A percentile compares a stretch with the other conserved stretches of the same genome.
Conservation (phyloP, 2,329 filamentous ascomycete genomes). For the Gaeumannomyces sp. region DNA sequence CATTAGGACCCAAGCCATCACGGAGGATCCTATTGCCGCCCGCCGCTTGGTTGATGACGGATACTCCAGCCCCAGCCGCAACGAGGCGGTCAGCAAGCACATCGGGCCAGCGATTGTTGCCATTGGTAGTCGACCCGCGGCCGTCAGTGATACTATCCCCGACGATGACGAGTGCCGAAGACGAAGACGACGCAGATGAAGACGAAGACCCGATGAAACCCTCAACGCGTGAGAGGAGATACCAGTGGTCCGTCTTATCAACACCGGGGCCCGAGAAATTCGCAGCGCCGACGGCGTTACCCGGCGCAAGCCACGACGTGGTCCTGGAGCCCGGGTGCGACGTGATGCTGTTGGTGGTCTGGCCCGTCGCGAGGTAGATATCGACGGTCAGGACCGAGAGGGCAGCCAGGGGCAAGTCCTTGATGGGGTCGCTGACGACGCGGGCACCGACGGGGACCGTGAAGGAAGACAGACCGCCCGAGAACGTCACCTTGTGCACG, state of each 20-base stretch:
- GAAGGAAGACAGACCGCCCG: constrained; percentile 38
- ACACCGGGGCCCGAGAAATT: constrained; percentile 14
- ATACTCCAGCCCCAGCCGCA: constrained; percentile 32
- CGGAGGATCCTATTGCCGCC: constrained; percentile 61
- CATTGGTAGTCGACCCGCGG: constrained; percentile 52
- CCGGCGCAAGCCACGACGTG: constrained; percentile 35
- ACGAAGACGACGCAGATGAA: constrained; percentile 50
- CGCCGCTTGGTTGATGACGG: constrained; percentile 58
- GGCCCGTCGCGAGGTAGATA: constrained; percentile 52
- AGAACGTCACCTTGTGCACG: constrained; percentile 48
- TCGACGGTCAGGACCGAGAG: constrained; percentile 46
- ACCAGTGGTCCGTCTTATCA: constrained; percentile 9
- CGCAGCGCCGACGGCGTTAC: background rate
- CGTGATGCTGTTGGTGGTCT: constrained; percentile 48
- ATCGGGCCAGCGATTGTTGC: constrained; percentile 38
- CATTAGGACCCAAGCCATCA: constrained; percentile 57
- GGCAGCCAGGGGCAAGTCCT: constrained; percentile 38
- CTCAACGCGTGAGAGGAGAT: constrained; percentile 9
- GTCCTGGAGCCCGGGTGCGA: constrained; percentile 57
- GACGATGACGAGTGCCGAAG: constrained; percentile 53
- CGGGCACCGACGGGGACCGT: constrained; percentile 48
- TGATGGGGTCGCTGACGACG: constrained; percentile 52
- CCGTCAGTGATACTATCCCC: constrained; percentile 65
- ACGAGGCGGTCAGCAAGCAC: constrained; percentile 43
- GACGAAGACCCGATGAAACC: background rate